Conservation (phyloP, 371 early-diverging fungal genomes). For the Mortierella polycephala region DNA sequence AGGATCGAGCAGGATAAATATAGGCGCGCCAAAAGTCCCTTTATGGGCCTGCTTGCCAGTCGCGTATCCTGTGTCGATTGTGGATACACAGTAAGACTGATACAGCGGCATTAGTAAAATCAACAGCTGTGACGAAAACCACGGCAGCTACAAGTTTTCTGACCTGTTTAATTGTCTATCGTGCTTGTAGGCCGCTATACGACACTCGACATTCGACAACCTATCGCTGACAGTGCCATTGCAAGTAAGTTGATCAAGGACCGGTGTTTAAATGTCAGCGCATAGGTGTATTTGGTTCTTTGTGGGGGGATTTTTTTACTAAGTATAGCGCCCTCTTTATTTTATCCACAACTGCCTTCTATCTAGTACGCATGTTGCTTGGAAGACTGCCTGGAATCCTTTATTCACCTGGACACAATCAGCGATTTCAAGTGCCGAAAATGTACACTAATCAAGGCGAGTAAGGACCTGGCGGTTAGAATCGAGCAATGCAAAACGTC, state of each 20-base stretch:
- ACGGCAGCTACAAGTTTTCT: too few relatives aligned
- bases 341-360: not conserved
- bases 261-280: too few relatives aligned
- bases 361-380: slow-evolving; percentile 43
- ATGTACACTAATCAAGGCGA: slow-evolving; percentile 54
- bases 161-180: not conserved
- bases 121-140: too few relatives aligned
- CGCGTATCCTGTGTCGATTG: slow-evolving; percentile 72
- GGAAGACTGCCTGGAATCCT: slow-evolving; percentile 57
- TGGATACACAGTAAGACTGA: slow-evolving; percentile 66
- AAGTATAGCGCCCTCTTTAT: not conserved
- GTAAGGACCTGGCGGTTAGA: slow-evolving; percentile 24
- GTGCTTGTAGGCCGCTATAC: slow-evolving; percentile 57
- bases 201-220: slow-evolving; percentile 78
- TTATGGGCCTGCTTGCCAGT: slow-evolving; percentile 73
- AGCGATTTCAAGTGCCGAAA: slow-evolving; percentile 63
- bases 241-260: slow-evolving; percentile 52
- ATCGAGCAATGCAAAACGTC: slow-evolving; percentile 23
- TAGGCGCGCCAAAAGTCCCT: slow-evolving; percentile 55
- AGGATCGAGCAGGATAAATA: slow-evolving; percentile 37
- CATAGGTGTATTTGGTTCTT: too few relatives aligned
- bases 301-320: not conserved
- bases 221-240: slow-evolving; percentile 73
- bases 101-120: not conserved
- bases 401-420: slow-evolving; percentile 57